Evolutionary conservation across 345 rosid species (phyloP).

Genomic region (Dimocarpus longan): DNA sequence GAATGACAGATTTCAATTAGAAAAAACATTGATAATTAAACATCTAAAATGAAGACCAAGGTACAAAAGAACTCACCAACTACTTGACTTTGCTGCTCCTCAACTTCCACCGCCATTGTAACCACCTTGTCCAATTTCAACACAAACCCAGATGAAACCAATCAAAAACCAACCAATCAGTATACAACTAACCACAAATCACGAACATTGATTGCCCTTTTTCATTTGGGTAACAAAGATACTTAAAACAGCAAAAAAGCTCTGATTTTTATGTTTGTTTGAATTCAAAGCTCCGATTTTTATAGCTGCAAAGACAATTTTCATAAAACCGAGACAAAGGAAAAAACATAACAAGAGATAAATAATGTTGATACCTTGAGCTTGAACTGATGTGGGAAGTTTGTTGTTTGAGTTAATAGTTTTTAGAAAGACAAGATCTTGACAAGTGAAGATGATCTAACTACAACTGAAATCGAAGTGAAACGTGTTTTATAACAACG

Average conservation of each 20-base stretch:
- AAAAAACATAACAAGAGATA: not conserved
- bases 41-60: not conserved
- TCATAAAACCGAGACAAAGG: not conserved
- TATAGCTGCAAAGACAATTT: not conserved
- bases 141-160: not conserved
- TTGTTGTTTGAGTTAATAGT: too few species aligned
- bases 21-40: not conserved
- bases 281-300: not conserved
- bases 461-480: not conserved
- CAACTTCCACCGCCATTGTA: constrained; percentile 56
- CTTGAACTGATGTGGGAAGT: not conserved
- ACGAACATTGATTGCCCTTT: not conserved
- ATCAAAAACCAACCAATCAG: not conserved
- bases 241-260: not conserved
- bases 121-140: not conserved
- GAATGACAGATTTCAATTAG: not conserved
- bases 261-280: not conserved
- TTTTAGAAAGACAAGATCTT: not conserved
- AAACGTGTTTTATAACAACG: constrained; percentile 18
- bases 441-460: not conserved
- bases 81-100: constrained; percentile 46
- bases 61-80: constrained; percentile 33
- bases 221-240: not conserved
- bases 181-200: not conserved
- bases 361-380: not conserved